Evolutionary conservation across 768 basidiomycete species (phyloP), one percentile per base, ranked within the genome.

Genomic region (Termitomyces sp.): DNA sequence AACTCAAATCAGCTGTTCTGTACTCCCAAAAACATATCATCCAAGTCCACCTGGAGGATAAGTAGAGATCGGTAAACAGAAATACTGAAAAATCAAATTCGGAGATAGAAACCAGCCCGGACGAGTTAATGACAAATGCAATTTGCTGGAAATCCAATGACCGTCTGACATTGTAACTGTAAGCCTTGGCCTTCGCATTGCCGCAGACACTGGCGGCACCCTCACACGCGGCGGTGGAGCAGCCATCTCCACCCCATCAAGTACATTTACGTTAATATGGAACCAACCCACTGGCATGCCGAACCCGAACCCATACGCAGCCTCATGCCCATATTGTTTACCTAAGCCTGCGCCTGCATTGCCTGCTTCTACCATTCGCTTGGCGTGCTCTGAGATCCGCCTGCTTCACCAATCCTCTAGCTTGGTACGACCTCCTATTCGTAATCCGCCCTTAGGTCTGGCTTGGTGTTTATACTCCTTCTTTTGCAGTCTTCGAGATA

Each of bases 401-500:
- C 20, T 56, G 34, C 22, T 47, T 36, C 22, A 46, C 29, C 24
- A 49, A 7, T 10, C 14, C 29, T 22, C 61, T 49, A 31, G 47
- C 46, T 36, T 47, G 55, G 26, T 59, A 59, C 61, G 58, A 59
- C 44, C 6, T 4, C n/a, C 32, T 41, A 44, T 50, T 55, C 48
- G 20, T 59, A 31, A 4, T 34, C 22, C 7, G n/a, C 51, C 20
- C 39, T 18, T 44, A 2, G 10, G 0, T 13, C 8, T 57, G 27
- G 3, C 9, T 8, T 47, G 20, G 13, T n/a, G 27, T 5, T 55
- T 43, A 32, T 50, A 59, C 34, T 52, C 61, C 20, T 0, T 32
- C 8, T 32, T 37, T 12, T 18, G 14, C 36, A 32, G 2, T 46
- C 31, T 26, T 55, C 43, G 13, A 48, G 31, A n/a, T 27, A 55